A percentile compares a stretch with the other conserved stretches of the same genome.
phyloP scores from a whole-genome alignment of 352 stramenopile species.

The Phytophthora pisi region DNA sequence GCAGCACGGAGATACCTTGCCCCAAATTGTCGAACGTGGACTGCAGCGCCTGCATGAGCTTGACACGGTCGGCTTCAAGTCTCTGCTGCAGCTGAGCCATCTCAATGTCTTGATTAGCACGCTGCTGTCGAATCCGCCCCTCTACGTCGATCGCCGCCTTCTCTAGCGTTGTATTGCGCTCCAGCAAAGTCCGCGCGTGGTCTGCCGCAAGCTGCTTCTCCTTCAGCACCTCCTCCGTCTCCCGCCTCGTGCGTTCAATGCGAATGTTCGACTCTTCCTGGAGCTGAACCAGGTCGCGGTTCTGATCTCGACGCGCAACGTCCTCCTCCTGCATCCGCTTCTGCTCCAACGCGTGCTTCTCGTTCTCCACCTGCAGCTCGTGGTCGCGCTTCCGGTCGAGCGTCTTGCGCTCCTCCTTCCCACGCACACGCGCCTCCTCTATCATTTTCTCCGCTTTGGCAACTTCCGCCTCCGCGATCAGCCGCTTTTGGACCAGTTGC shows the following conservation, averaged over 20 bases:
- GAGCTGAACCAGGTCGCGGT: conserved; percentile 61
- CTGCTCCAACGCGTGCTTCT: conserved; percentile 56
- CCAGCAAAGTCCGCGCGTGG: conserved; percentile 50
- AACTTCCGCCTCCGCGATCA: conserved; percentile 57
- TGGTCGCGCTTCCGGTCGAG: conserved; percentile 50
- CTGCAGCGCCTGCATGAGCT: conserved; percentile 70
- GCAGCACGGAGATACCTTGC: conserved; percentile 51
- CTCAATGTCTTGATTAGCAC: conserved; percentile 75
- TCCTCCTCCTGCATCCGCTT: conserved; percentile 57
- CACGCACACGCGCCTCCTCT: conserved; percentile 45
- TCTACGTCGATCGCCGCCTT: conserved; percentile 62
- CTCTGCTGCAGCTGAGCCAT: conserved; percentile 64
- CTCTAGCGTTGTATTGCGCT: conserved; percentile 48
- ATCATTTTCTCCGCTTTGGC: conserved; percentile 40
- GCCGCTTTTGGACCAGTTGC: conserved; percentile 65
- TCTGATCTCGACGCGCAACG: conserved; percentile 46
- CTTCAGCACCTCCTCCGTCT: conserved; percentile 69
- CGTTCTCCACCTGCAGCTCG: conserved; percentile 55
- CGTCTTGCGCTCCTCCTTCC: conserved; percentile 62
- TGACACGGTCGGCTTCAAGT: conserved; percentile 67
- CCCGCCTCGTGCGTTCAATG: conserved; percentile 56
- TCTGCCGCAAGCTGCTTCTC: conserved; percentile 59
- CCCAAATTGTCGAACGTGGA: conserved; percentile 76
- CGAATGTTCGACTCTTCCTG: conserved; percentile 68
- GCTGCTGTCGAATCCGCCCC: conserved; percentile 70